Conservation (phyloP, 805 yeast genomes). For the Candida tibetensis region DNA sequence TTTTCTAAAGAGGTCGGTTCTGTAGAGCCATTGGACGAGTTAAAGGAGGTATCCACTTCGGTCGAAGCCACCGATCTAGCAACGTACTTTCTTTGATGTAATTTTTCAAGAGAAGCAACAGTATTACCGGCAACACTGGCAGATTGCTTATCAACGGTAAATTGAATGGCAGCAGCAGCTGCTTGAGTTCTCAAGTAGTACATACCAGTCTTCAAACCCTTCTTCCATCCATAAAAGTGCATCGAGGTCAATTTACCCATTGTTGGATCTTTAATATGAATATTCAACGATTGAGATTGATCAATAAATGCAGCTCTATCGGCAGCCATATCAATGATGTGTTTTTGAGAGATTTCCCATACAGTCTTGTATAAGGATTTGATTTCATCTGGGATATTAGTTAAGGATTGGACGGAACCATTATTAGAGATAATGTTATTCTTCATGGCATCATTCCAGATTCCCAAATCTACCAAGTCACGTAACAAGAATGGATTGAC, state of each 20-base stretch:
- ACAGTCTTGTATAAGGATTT: constrained; percentile 87
- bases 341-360: constrained; percentile 92
- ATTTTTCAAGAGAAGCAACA: constrained; percentile 38
- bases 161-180: constrained; percentile 95
- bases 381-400: constrained; percentile 68
- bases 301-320: constrained; percentile 71
- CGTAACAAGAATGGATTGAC: constrained; percentile 83
- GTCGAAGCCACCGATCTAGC: constrained; percentile 15
- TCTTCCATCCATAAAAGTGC: constrained; percentile 43
- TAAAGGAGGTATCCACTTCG: constrained; percentile 21
- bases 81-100: constrained; percentile 38
- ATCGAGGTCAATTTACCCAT: constrained; percentile 40
- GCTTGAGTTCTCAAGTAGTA: constrained; percentile 76
- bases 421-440: constrained; percentile 69
- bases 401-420: constrained; percentile 82
- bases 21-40: constrained; percentile 27
- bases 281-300: constrained; percentile 47
- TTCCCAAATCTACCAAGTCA: constrained; percentile 76
- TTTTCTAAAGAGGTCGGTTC: constrained; percentile 44
- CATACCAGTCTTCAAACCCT: constrained; percentile 40
- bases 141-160: constrained; percentile 50
- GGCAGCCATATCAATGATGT: constrained; percentile 82
- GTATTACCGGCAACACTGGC: constrained; percentile 38
- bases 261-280: constrained; percentile 35
- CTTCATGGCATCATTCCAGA: constrained; percentile 82